Evolutionary conservation across 192 early-diverging fungal genomes (phyloP), one percentile per base, ranked within the genome.

Genomic region (Backusella mclennaniae): DNA sequence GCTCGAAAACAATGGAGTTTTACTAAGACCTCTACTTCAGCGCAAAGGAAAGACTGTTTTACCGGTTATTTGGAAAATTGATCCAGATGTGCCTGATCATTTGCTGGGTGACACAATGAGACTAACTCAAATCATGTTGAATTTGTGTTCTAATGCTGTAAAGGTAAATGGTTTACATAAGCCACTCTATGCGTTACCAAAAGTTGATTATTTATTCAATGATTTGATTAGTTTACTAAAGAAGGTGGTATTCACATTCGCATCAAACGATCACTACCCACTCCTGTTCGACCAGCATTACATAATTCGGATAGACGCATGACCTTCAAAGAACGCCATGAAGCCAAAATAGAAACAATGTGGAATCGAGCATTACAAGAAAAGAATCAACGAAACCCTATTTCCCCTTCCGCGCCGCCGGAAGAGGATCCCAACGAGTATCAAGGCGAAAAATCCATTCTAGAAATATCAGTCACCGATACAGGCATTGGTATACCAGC

Each of bases 401-500:
- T 70, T 42, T 26, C 35, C 12, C 39, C 80, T 38, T 76, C 39
- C n/a, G 33, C 66, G 12, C 56, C 39, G 52, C 52, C 49, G 7
- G 44, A 49, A 49, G 35, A 41, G 14, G 41, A 41, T 15, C 21
- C 23, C 11, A 39, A 33, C 7, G 69, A 80, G 36, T 44, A 52
- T 23, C 53, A 71, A 46, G 68, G 63, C 4, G 74, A 72, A 52
- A 74, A 69, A 15, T 70, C 71, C 19, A 80, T 80, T 39, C 35
- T 80, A 23, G 79, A 80, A 41, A 76, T 80, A 66, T 76, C 82
- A 5, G 85, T 88, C 8, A 79, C 80, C 31, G 90, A 91, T 70
- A 90, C 89, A 0, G 90, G 90, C 7, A 90, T 91, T 21, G 90
- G 90, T 19, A 91, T 91, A 39, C 85, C 89, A 1, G 66, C 83